A percentile compares a stretch with the other conserved stretches of the same genome.
Evolutionary conservation across 805 yeast genomes (phyloP).

Genomic region (Ogataea paradorogensis): DNA sequence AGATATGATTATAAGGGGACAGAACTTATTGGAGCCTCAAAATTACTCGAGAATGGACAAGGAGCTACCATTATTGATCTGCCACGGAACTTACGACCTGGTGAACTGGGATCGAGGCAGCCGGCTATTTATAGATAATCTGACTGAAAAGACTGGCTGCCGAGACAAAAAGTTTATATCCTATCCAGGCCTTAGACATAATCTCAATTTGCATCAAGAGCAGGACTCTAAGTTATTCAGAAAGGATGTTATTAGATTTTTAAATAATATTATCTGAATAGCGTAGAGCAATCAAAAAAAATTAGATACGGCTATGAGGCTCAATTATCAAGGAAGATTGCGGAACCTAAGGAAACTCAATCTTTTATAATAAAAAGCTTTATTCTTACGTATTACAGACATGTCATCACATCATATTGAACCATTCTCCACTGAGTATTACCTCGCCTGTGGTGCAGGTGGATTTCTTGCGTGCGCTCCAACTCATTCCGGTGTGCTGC

Average conservation of each 20-base stretch:
- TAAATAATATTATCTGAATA: neutral
- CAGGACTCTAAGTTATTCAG: conserved; percentile 4
- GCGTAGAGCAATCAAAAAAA: neutral
- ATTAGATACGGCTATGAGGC: conserved; percentile 3
- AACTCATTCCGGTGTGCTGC: conserved; percentile 90
- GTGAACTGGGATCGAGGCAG: conserved; percentile 11
- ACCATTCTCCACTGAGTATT: conserved; percentile 61
- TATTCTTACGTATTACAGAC: neutral
- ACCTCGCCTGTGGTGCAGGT: conserved; percentile 70
- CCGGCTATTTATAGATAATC: conserved; percentile 1
- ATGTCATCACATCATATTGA: conserved; percentile 37
- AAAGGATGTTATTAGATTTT: conserved; percentile 3
- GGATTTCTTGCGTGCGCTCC: conserved; percentile 94
- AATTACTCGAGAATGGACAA: conserved; percentile 21
- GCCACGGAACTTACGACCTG: conserved; percentile 60
- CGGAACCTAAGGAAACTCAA: neutral
- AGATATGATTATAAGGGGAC: conserved; percentile 10
- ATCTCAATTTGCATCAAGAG: conserved; percentile 5
- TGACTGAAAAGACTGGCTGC: neutral
- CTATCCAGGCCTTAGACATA: conserved; percentile 8
- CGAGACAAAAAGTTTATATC: conserved; percentile 4
- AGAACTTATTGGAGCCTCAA: conserved; percentile 1
- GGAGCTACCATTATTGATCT: conserved; percentile 46
- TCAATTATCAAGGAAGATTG: conserved; percentile 11
- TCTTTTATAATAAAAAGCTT: neutral